Percentiles rank a stretch among this genome's conserved stretches.
Conservation (phyloP, 495 filamentous ascomycete species). For the Aspergillus biplanus region DNA sequence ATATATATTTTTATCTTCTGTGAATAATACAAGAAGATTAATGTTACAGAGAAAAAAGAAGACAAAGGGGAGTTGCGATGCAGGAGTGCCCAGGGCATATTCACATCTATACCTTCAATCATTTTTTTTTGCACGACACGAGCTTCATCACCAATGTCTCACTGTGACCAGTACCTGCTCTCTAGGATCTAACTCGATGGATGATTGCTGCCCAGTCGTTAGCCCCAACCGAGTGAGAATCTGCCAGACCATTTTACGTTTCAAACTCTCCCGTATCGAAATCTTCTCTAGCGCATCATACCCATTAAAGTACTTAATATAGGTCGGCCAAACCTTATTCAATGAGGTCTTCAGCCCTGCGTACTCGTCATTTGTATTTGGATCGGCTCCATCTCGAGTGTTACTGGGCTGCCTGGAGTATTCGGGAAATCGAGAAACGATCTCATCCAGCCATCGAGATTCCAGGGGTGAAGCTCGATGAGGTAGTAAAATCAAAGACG, state of each 20-base stretch:
- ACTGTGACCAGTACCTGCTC: constrained; percentile 49
- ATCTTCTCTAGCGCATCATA: constrained; percentile 86
- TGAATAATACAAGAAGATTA: too few species aligned
- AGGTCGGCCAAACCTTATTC: constrained; percentile 53
- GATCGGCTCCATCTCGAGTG: constrained; percentile 19
- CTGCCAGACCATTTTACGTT: constrained; percentile 78
- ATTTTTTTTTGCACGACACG: too few species aligned
- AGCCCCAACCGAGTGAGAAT: constrained; percentile 52
- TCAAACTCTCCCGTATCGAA: constrained; percentile 76
- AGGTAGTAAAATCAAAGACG: constrained; percentile 55
- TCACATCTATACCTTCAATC: too few species aligned
- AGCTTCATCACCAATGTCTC: constrained; percentile 44
- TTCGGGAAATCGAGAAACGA: constrained; percentile 60
- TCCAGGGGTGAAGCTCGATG: constrained; percentile 63
- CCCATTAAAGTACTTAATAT: constrained; percentile 86
- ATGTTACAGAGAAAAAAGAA: too few species aligned
- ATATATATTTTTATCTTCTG: not conserved
- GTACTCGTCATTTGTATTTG: constrained; percentile 38
- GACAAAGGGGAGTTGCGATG: too few species aligned
- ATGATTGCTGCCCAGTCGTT: constrained; percentile 35
- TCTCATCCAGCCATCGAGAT: constrained; percentile 73
- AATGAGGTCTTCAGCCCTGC: constrained; percentile 58
- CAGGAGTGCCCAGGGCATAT: too few species aligned
- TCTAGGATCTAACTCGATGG: constrained; percentile 36
- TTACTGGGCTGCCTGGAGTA: constrained; percentile 18